Evolutionary conservation across 2,329 filamentous ascomycete genomes (phyloP).

Genomic region (Sclerotiophoma versabilis): DNA sequence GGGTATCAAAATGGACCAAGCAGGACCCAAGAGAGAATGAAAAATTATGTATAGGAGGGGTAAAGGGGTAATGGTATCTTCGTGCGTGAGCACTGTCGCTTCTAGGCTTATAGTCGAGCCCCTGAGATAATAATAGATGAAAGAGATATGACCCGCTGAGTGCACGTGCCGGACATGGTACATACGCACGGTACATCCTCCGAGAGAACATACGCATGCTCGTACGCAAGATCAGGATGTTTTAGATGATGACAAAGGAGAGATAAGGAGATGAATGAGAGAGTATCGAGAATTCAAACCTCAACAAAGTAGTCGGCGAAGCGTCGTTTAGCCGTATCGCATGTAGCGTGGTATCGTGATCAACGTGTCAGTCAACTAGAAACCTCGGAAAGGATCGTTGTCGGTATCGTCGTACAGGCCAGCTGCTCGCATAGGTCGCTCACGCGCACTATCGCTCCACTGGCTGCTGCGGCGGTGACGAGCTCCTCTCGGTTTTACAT

Average conservation of each 20-base stretch:
- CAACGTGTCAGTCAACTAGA: slow-evolving; percentile 23
- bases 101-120: slow-evolving; percentile 4
- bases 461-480: slow-evolving; percentile 46
- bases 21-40: not conserved
- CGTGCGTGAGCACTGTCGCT: slow-evolving; percentile 7
- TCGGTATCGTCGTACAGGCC: slow-evolving; percentile 46
- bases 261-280: not conserved
- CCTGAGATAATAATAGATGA: not conserved
- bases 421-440: slow-evolving; percentile 33
- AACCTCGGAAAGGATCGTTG: slow-evolving; percentile 48
- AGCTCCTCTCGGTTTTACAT: slow-evolving; percentile 29
- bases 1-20: slow-evolving; percentile 7
- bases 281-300: too few species aligned
- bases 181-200: not conserved
- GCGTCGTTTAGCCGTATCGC: slow-evolving; percentile 1
- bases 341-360: slow-evolving; percentile 3
- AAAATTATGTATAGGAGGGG: not conserved
- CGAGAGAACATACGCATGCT: not conserved
- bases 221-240: not conserved
- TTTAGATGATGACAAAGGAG: slow-evolving; percentile 3
- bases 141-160: not conserved
- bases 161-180: not conserved
- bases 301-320: not conserved
- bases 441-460: slow-evolving; percentile 46
- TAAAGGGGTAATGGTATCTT: not conserved